Evolutionary conservation across 1,284 basidiomycete species (phyloP), one percentile per base, ranked within the genome.

Genomic region (Boletus nobilissimus): DNA sequence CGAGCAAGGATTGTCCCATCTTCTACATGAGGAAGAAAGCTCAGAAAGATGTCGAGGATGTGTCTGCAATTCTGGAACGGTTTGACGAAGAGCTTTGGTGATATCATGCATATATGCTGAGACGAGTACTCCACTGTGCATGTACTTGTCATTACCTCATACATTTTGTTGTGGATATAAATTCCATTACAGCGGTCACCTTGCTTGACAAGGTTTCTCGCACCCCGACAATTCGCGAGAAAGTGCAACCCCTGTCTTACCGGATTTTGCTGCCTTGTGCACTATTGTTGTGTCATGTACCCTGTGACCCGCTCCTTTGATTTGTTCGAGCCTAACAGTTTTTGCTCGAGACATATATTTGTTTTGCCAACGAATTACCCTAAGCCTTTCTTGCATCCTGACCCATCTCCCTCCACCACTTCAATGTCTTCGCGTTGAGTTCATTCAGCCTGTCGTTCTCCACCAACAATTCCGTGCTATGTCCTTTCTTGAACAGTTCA

Each of bases 1-100:
- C 96, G 0, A 98, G 96, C 84, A 97, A 96, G 84, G 98, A 99
- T 86, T 99, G 98, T 82, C 98, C 98, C 0, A 99, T 99, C 79
- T 99, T 97, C 87, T 99, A 99, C 86, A 97, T 98, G 93, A 89
- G 98, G 62, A 98, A 98, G 86, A 98, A 98, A 82, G 93, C 97
- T 13, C 97, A 99, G 85, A 98, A 98, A 85, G 97, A 99, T 82
- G 97, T 97, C 0, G 96, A 96, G 79, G 96, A 97, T 81, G 91
- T 94, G 3, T 93, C 92, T 76, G 85, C 89, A 5, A 90, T 95
- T 60, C 86, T 99, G 63, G 95, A 96, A 79, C 91, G 97, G 22
- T 99, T 99, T 85, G 94, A 95, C 78, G 86, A 87, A 14, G 94
- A 96, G 81, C 82, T 89, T 39, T 94, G 93, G 93, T 94, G 76